phyloP scores from a whole-genome alignment of 495 filamentous ascomycete genomes.

The Lepidopterella palustris region DNA sequence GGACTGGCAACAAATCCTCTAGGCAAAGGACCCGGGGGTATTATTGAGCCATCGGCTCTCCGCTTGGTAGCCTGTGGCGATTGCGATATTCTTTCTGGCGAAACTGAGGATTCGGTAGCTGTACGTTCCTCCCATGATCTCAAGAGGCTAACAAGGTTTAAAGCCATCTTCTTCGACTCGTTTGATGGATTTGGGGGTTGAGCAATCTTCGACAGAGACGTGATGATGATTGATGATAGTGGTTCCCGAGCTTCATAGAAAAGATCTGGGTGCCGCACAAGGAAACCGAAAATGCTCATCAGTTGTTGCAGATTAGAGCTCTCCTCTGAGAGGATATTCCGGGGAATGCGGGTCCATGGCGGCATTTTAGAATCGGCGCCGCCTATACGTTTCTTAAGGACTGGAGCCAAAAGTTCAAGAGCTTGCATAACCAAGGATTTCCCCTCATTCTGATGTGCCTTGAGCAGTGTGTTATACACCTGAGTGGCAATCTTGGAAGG shows the following conservation, averaged over 20 bases:
- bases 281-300: constrained; percentile 93
- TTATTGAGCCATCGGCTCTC: constrained; percentile 55
- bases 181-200: constrained; percentile 77
- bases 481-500: constrained; percentile 92
- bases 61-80: constrained; percentile 72
- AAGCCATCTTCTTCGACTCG: constrained; percentile 84
- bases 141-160: constrained; percentile 83
- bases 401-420: constrained; percentile 86
- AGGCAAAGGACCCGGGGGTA: constrained; percentile 28
- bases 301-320: constrained; percentile 95
- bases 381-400: constrained; percentile 69
- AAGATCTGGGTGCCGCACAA: constrained; percentile 83
- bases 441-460: constrained; percentile 92
- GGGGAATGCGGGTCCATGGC: constrained; percentile 84
- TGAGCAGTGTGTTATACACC: constrained; percentile 82
- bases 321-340: constrained; percentile 88
- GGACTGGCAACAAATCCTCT: constrained; percentile 34
- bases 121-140: constrained; percentile 88
- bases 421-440: constrained; percentile 87
- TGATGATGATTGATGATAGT: constrained; percentile 81
- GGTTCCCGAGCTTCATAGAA: constrained; percentile 94
- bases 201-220: constrained; percentile 81
- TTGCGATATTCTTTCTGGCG: constrained; percentile 49
- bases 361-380: constrained; percentile 52
- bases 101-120: constrained; percentile 39